Base-by-base conservation (phyloP, 2,329 filamentous ascomycete species). In the Talaromyces sp. region DNA sequence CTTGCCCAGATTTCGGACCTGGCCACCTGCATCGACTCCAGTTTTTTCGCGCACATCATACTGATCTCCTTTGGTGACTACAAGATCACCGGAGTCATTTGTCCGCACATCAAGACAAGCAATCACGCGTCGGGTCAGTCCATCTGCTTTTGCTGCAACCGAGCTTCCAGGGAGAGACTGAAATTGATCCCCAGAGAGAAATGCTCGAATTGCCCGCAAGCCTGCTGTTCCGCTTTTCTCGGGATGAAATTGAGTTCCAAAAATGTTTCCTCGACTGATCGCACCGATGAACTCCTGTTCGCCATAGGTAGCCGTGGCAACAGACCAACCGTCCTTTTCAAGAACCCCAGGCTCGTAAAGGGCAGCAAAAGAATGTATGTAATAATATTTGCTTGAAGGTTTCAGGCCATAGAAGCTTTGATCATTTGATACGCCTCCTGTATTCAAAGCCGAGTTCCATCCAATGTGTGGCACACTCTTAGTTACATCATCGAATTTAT, bases 401-500 rank as follows among this genome's bases (percentile, higher is more conserved):
- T 83, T 80, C 49, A 99, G 76, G 52, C 89, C 91, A 72, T 93
- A 97, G 52, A 97, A 82, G 62, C 80, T 83, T 57, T 83, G 75
- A 16, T 75, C 68, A 56, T 62, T 68, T 9, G 70, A 71, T 52
- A 69, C 74, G 55, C 72, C 77, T 55, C 65, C 76, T 61, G 55
- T 73, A 64, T 57, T 74, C 64, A 86, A 87, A 40, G 95, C 94
- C 63, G 87, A 91, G 75, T 99, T 99, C 94, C 94, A 99, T 50
- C 94, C 94, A 72, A 99, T 99, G 76, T 99, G 95, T 35, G 94
- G 94, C n/a, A 99, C 95, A 33, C 91, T 87, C 77, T 97, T 97
- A 65, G 83, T 78, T 29, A 75, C 72, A 70, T 90, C 85, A 69
- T 90, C 79, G 76, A 99, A 99, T 55, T 87, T 86, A 68, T 84